phyloP scores from a whole-genome alignment of 805 yeast genomes.

The Starmerella bacillaris region DNA sequence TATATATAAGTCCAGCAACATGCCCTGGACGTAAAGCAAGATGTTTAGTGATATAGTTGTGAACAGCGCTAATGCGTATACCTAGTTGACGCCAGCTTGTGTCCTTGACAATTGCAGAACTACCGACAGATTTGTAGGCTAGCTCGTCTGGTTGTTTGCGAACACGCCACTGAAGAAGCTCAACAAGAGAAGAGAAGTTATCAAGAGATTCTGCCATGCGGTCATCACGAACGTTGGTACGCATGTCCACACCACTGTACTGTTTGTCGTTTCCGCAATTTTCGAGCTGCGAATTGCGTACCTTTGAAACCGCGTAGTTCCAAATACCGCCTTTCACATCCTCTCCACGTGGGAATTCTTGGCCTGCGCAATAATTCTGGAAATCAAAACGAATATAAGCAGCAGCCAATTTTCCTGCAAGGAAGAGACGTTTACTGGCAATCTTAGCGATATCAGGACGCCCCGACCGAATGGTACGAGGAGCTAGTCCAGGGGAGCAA shows the following conservation, averaged over 20 bases:
- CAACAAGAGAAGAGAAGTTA: conserved; percentile 52
- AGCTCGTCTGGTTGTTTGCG: conserved; percentile 56
- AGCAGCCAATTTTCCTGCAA: conserved; percentile 63
- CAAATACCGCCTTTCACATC: conserved; percentile 70
- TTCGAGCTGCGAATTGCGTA: conserved; percentile 39
- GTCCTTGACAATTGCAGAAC: conserved; percentile 32
- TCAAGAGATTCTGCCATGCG: conserved; percentile 57
- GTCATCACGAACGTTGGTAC: conserved; percentile 61
- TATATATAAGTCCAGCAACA: conserved; percentile 61
- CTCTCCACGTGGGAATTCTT: conserved; percentile 44
- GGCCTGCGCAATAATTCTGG: conserved; percentile 36
- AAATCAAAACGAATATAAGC: conserved; percentile 64
- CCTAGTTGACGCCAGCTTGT: conserved; percentile 71
- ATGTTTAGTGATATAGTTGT: conserved; percentile 52
- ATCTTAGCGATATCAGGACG: conserved; percentile 84
- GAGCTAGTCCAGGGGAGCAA: conserved; percentile 62
- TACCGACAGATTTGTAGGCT: conserved; percentile 38
- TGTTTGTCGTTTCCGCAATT: conserved; percentile 47
- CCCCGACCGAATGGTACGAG: conserved; percentile 69
- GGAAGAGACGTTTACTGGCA: conserved; percentile 58
- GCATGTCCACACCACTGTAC: conserved; percentile 60
- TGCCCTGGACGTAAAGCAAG: conserved; percentile 49
- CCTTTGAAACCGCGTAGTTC: conserved; percentile 56
- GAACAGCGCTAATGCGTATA: conserved; percentile 52
- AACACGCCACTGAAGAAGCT: conserved; percentile 64